Percentiles rank a stretch among this genome's conserved stretches.
Conservation (phyloP, 192 early-diverging fungal species). For the Linnemannia exigua region DNA sequence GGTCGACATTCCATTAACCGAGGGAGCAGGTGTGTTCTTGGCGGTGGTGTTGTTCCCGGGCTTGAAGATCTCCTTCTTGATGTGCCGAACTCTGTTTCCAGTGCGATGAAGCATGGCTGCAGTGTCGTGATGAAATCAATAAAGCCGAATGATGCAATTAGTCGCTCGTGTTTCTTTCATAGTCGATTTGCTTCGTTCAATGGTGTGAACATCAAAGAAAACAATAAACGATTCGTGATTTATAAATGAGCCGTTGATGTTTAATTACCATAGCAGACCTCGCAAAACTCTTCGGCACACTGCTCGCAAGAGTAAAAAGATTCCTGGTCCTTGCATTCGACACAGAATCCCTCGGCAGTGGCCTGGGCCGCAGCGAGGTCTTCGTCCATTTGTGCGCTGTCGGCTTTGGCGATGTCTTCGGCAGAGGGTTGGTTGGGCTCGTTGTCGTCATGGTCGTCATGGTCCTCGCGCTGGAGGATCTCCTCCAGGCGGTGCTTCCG, state of each 20-base stretch:
- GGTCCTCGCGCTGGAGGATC: constrained; percentile 51
- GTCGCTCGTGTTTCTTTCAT: not conserved
- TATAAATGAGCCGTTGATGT: not conserved
- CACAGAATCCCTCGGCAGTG: constrained; percentile 82
- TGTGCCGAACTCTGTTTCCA: constrained; percentile 76
- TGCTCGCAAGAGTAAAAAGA: constrained; percentile 81
- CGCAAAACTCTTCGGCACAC: constrained; percentile 91
- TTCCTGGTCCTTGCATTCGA: constrained; percentile 90
- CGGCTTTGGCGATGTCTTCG: constrained; percentile 12
- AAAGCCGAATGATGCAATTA: not conserved
- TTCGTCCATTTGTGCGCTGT: constrained; percentile 39
- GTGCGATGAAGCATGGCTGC: constrained; percentile 86
- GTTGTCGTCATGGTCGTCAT: constrained; percentile 53
- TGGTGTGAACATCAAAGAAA: not conserved
- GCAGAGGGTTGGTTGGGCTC: not conserved
- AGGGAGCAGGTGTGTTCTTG: constrained; percentile 13
- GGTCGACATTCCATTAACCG: constrained; percentile 28
- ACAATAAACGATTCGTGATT: not conserved
- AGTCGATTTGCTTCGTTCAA: not conserved
- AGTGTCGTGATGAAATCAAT: not conserved
- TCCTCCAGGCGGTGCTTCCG: constrained; percentile 56
- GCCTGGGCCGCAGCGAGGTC: constrained; percentile 52
- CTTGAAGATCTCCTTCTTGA: constrained; percentile 55
- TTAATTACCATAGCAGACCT: constrained; percentile 82
- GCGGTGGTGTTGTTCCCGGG: constrained; percentile 18